Conservation (phyloP, 192 early-diverging fungal genomes). For the Rhizoclosmatium globosum region DNA sequence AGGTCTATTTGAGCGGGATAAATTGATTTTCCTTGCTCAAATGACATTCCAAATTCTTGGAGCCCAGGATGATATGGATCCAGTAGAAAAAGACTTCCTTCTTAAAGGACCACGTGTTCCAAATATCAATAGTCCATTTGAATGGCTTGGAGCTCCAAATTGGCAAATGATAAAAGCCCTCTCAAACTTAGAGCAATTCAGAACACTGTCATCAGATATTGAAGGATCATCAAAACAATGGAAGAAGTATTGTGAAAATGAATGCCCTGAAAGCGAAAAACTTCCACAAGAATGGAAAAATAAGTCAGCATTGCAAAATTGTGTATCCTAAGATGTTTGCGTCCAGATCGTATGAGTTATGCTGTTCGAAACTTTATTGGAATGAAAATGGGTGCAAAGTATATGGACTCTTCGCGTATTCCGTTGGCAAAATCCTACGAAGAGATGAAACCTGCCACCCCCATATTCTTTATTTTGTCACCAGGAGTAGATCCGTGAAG, state of each 20-base stretch:
- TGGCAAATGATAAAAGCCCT: conserved; percentile 70
- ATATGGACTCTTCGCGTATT: conserved; percentile 61
- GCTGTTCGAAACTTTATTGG: conserved; percentile 66
- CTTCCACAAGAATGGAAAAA: conserved; percentile 77
- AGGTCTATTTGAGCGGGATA: conserved; percentile 71
- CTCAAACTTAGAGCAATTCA: conserved; percentile 66
- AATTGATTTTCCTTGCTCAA: conserved; percentile 69
- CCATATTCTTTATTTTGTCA: conserved; percentile 73
- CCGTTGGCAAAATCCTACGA: conserved; percentile 61
- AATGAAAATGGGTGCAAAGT: conserved; percentile 66
- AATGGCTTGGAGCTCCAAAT: conserved; percentile 61
- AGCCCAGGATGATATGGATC: conserved; percentile 62
- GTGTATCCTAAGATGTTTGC: conserved; percentile 67
- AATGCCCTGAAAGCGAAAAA: conserved; percentile 72
- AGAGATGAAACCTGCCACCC: conserved; percentile 66
- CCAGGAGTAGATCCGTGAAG: conserved; percentile 75
- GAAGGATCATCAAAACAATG: conserved; percentile 73
- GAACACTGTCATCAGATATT: conserved; percentile 65
- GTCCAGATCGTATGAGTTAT: conserved; percentile 74
- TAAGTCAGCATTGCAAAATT: conserved; percentile 67
- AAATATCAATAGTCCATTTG: conserved; percentile 61
- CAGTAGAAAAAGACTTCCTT: conserved; percentile 67
- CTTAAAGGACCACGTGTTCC: conserved; percentile 59
- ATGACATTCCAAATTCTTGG: conserved; percentile 74
- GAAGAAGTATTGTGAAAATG: conserved; percentile 74